These are phyloP conservation scores for Babesia ovata DNA, from an alignment of 169 alveolate genomes.

Conservation along the genomic window DNA sequence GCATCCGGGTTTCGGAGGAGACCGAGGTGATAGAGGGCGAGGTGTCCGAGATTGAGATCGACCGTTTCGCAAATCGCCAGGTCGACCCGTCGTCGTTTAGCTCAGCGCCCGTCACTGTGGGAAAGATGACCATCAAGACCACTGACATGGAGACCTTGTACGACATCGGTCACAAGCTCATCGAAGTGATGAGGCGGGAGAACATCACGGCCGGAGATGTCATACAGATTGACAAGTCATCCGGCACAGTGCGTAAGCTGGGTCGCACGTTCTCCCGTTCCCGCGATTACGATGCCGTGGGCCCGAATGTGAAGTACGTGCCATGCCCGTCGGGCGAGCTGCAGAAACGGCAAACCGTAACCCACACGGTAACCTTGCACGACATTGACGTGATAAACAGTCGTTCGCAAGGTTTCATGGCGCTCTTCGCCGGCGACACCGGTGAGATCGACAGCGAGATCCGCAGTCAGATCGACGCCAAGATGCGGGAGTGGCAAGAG, in stretches of 20 bases:
- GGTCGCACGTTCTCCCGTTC: slow-evolving; percentile 97
- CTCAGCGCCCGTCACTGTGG: slow-evolving; percentile 69
- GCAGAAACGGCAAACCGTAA: slow-evolving; percentile 97
- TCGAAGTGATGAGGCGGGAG: slow-evolving; percentile 84
- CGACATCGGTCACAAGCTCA: slow-evolving; percentile 95
- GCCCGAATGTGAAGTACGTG: slow-evolving; percentile 87
- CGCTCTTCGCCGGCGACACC: slow-evolving; percentile 98
- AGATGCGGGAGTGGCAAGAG: slow-evolving; percentile 98
- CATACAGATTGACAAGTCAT: slow-evolving; percentile 95
- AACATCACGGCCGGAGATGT: slow-evolving; percentile 91
- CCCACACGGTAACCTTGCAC: slow-evolving; percentile 98
- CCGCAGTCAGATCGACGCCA: slow-evolving; percentile 96
- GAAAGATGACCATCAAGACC: slow-evolving; percentile 95
- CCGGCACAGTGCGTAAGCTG: slow-evolving; percentile 94
- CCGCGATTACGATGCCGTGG: slow-evolving; percentile 98
- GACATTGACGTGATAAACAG: slow-evolving; percentile 99
- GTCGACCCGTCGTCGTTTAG: slow-evolving; percentile 44
- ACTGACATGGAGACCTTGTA: slow-evolving; percentile 99
- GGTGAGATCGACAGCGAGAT: slow-evolving; percentile 98
- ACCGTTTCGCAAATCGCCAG: slow-evolving; percentile 75
- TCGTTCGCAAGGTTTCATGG: slow-evolving; percentile 95
- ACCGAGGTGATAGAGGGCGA: slow-evolving; percentile 99
- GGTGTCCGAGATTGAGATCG: slow-evolving; percentile 98
- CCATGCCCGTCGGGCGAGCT: slow-evolving; percentile 99
- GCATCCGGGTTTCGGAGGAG: slow-evolving; percentile 98